Conservation (phyloP, 148 eudicot species). For the Persicaria maculosa region DNA sequence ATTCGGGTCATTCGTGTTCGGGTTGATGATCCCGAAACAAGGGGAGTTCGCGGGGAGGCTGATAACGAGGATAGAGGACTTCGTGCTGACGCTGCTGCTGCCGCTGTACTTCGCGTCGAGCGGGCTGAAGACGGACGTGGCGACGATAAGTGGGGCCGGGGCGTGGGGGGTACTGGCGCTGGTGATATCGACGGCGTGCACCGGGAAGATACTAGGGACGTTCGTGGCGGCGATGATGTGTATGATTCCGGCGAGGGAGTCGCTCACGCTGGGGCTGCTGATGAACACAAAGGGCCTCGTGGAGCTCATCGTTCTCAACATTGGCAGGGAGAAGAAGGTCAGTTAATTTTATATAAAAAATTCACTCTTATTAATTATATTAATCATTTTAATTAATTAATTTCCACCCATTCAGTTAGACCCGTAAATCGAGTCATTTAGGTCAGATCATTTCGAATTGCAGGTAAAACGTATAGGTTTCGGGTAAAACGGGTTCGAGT, state of each 20-base stretch:
- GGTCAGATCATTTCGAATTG: too few species aligned
- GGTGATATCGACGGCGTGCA: slow-evolving; percentile 32
- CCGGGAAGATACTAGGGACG: slow-evolving; percentile 45
- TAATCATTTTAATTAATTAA: not conserved
- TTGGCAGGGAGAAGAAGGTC: slow-evolving; percentile 48
- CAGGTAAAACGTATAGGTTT: too few species aligned
- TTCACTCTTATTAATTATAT: not conserved
- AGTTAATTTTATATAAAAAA: not conserved
- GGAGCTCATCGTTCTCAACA: slow-evolving; percentile 50
- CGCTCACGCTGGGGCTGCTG: slow-evolving; percentile 37
- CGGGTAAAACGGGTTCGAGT: too few species aligned
- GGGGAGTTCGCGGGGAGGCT: slow-evolving; percentile 23
- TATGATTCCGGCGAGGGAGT: slow-evolving; percentile 27
- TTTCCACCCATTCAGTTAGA: too few species aligned
- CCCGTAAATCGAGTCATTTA: too few species aligned
- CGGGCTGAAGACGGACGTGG: slow-evolving; percentile 45
- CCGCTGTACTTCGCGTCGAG: slow-evolving; percentile 50
- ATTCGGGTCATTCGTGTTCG: slow-evolving; percentile 45
- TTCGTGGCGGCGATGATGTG: slow-evolving; percentile 25
- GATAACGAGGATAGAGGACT: slow-evolving; percentile 39
- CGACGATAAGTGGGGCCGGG: slow-evolving; percentile 30
- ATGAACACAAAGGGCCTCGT: slow-evolving; percentile 54
- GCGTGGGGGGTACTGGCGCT: slow-evolving; percentile 42
- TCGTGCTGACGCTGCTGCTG: slow-evolving; percentile 32
- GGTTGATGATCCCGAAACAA: slow-evolving; percentile 36